phyloP scores from a whole-genome alignment of 2,329 filamentous ascomycete species.

The Fusarium caatingaense region DNA sequence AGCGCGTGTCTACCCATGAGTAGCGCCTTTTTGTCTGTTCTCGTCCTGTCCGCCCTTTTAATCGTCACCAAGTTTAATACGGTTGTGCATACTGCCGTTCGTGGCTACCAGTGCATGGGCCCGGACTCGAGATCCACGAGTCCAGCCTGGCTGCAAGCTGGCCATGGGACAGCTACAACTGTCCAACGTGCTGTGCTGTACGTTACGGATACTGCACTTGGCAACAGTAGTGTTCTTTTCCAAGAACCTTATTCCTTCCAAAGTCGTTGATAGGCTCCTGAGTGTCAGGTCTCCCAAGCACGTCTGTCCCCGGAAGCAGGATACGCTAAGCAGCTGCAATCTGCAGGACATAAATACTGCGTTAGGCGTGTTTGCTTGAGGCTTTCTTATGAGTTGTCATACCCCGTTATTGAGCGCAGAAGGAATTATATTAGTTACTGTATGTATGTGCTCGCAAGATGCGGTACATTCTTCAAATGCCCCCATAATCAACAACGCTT shows the following conservation, averaged over 20 bases:
- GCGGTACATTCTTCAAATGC: background rate
- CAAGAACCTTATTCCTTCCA: conserved; percentile 19
- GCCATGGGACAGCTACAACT: background rate
- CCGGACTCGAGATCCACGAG: background rate
- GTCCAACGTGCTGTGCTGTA: background rate
- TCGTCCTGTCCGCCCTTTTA: conserved; percentile 23
- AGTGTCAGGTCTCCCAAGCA: background rate
- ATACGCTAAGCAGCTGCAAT: conserved; percentile 12
- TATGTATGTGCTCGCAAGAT: background rate
- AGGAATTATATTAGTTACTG: background rate
- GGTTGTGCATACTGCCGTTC: conserved; percentile 36
- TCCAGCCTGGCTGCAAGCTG: background rate
- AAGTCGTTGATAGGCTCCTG: background rate
- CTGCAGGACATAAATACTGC: conserved; percentile 44
- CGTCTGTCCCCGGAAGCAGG: conserved; percentile 2
- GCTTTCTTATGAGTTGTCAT: conserved; percentile 11
- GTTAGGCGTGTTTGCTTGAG: conserved; percentile 20
- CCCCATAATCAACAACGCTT: conserved; percentile 10
- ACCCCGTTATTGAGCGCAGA: conserved; percentile 12
- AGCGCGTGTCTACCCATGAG: conserved; percentile 15
- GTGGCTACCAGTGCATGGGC: conserved; percentile 15
- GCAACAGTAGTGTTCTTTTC: background rate
- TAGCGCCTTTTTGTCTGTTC: conserved; percentile 19
- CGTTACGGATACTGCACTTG: background rate
- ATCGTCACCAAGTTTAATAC: background rate